Evolutionary conservation across 345 rosid genomes (phyloP), one percentile per base, ranked within the genome.

Genomic region (Excoecaria cochinchinensis): DNA sequence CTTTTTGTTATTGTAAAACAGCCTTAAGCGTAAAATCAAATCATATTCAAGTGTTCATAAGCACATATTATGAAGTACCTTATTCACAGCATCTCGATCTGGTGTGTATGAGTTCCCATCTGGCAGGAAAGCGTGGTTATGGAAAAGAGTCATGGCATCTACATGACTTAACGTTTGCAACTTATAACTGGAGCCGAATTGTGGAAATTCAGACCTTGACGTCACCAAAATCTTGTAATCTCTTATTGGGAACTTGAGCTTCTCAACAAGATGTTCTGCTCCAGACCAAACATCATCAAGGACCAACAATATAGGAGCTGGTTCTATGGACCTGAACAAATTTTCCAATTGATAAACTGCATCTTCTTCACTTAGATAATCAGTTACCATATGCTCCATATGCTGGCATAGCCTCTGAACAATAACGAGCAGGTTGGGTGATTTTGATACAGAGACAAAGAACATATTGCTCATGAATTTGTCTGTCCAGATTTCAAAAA

Each of bases 251-350:
- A 81, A 77, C 3, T 53, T 69, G 75, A 81, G 72, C 72, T 56
- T 81, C 47, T 76, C 75, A 55, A 81, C 25, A 39, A 77, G 60
- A 73, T 52, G 17, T 38, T 77, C 69, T 51, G 81, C 74, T 53
- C 72, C 72, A 44, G 78, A 22, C 84, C 84, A 77, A 69, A 81
- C 81, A 67, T 81, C 84, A 47, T 81, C 81, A 46, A 81, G 84
- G 68, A 81, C 78, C 61, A 81, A 59, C n/a, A 81, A 61, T 38
- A 69, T 62, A 51, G 72, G 78, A 39, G 36, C 53, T 47, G 47
- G 50, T 8, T 19, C 58, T 24, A 17, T 64, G 24, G 44, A 38
- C 84, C 61, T 55, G 1, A 81, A 16, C 58, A 81, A 44, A 31
- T 19, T 44, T 69, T 77, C 80, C 71, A 81, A 48, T 64, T 73